phyloP scores from a whole-genome alignment of 2,329 filamentous ascomycete genomes.

The Apiospora kogelbergensis region DNA sequence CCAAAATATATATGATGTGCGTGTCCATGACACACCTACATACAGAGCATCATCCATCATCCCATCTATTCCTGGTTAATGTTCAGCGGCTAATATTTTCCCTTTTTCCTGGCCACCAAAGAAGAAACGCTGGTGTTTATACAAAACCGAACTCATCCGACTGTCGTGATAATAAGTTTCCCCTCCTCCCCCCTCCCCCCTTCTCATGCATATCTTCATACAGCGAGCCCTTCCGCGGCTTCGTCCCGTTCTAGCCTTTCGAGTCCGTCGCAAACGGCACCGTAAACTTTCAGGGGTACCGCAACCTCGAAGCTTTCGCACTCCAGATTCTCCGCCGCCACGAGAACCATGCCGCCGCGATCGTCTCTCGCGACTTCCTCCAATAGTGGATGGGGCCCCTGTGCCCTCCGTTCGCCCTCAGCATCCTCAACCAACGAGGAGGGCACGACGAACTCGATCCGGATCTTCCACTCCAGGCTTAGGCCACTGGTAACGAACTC shows the following conservation, averaged over 20 bases:
- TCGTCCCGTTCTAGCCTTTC: constrained; percentile 58
- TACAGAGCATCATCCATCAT: background rate
- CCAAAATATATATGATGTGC: background rate
- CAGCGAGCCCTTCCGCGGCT: constrained; percentile 41
- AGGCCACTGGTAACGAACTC: constrained; percentile 91
- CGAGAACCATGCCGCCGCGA: constrained; percentile 69
- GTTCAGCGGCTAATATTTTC: background rate
- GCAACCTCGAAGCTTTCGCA: constrained; percentile 91
- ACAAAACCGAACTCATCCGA: background rate
- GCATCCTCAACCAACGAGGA: constrained; percentile 36
- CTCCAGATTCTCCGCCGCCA: constrained; percentile 73
- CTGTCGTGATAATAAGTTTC: background rate
- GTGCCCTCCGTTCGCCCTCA: constrained; percentile 23
- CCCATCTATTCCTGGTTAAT: background rate
- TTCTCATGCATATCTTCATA: background rate
- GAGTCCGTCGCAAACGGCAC: constrained; percentile 56
- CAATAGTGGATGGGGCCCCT: constrained; percentile 55
- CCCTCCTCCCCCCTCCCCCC: background rate
- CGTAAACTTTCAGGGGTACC: constrained; percentile 81
- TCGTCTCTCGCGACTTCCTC: constrained; percentile 81
- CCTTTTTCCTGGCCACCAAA: background rate
- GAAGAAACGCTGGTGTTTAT: background rate
- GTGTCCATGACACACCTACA: background rate
- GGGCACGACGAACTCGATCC: constrained; percentile 90
- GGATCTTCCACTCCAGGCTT: constrained; percentile 82